Percentiles rank a stretch among this genome's conserved stretches.
Conservation (phyloP, 1,284 basidiomycete species). For the Sporisorium scitamineum region DNA sequence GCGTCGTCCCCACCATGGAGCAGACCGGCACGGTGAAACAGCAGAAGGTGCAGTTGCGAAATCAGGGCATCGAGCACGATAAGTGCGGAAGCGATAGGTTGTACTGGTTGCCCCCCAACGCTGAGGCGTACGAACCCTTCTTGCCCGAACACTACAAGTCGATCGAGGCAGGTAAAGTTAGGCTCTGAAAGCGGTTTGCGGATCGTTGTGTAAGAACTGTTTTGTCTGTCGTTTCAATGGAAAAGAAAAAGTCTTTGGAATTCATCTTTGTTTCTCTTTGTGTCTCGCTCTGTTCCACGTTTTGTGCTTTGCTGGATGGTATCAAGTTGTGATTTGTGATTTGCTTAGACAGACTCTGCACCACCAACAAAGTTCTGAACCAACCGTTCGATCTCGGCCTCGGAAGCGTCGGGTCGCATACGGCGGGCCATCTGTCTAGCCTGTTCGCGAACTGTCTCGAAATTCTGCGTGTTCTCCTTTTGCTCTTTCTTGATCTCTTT, state of each 20-base stretch:
- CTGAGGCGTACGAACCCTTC: slow-evolving; percentile 57
- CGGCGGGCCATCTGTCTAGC: slow-evolving; percentile 43
- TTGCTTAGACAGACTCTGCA: slow-evolving; percentile 1
- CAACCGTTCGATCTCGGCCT: slow-evolving; percentile 52
- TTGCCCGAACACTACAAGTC: slow-evolving; percentile 43
- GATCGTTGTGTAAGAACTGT: neutral
- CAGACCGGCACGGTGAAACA: slow-evolving; percentile 68
- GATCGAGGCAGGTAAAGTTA: slow-evolving; percentile 57
- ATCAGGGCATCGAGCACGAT: slow-evolving; percentile 68
- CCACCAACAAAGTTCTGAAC: slow-evolving; percentile 45
- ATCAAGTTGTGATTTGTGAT: neutral
- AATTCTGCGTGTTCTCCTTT: slow-evolving; percentile 11
- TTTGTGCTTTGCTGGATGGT: neutral
- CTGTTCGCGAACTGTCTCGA: slow-evolving; percentile 35
- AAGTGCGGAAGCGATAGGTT: slow-evolving; percentile 52
- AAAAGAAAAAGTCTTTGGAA: neutral
- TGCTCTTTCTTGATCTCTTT: slow-evolving; percentile 31
- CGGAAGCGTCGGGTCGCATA: slow-evolving; percentile 53
- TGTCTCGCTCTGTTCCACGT: neutral
- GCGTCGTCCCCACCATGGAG: slow-evolving; percentile 64
- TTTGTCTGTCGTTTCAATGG: neutral
- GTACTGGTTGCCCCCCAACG: slow-evolving; percentile 61
- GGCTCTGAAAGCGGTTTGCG: slow-evolving; percentile 30
- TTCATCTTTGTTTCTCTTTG: neutral
- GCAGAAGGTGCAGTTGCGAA: slow-evolving; percentile 65